Conservation (phyloP, 1,284 basidiomycete genomes). For the Ganoderma lucidum region DNA sequence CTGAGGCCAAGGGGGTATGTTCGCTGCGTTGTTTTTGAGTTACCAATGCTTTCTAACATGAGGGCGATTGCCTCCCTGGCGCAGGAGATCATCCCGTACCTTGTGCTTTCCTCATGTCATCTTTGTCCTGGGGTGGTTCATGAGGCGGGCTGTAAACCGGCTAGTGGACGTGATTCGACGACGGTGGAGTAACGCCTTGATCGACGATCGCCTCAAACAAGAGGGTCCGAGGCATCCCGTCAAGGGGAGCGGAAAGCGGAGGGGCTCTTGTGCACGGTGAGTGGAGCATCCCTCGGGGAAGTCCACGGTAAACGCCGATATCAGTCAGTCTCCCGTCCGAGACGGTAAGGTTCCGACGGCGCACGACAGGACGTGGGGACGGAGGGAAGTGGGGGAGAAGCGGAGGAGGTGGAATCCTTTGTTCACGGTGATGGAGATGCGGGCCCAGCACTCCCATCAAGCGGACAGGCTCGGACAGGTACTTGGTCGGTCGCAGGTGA, state of each 20-base stretch:
- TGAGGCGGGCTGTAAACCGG: constrained; percentile 17
- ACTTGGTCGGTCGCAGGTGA: constrained; percentile 19
- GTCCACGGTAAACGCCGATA: constrained; percentile 19
- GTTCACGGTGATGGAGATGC: constrained; percentile 12
- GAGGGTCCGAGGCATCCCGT: constrained; percentile 6
- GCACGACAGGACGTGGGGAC: constrained; percentile 20
- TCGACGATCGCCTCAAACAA: constrained; percentile 13
- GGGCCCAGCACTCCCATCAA: constrained; percentile 21
- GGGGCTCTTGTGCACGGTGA: constrained; percentile 7
- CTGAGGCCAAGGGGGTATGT: background rate
- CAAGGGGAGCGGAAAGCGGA: background rate
- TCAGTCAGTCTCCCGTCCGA: constrained; percentile 20
- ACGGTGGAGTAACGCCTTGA: constrained; percentile 9
- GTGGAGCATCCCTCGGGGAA: constrained; percentile 12
- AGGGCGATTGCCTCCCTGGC: background rate
- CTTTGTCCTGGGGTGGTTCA: background rate
- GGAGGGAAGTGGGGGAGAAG: constrained; percentile 12
- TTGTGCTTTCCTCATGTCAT: constrained; percentile 14
- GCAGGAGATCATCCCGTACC: constrained; percentile 6
- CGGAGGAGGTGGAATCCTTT: constrained; percentile 15
- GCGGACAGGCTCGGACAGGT: constrained; percentile 8
- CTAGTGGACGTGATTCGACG: background rate
- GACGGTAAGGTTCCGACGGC: constrained; percentile 24
- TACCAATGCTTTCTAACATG: background rate
- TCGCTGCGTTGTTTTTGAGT: background rate